phyloP scores from a whole-genome alignment of 768 basidiomycete species.

The Mycena latifolia region DNA sequence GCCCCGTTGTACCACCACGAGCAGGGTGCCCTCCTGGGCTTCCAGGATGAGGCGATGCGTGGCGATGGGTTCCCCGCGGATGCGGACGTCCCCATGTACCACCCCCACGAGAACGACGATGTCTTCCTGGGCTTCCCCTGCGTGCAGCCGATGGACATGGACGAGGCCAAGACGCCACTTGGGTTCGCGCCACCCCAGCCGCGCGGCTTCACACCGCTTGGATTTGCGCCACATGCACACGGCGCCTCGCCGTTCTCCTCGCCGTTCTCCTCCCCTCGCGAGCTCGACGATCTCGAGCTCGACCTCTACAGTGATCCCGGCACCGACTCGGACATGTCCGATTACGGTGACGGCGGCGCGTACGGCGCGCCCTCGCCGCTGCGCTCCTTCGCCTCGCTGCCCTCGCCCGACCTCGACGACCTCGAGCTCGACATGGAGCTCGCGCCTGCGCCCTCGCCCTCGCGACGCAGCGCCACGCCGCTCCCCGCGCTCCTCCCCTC shows the following conservation, averaged over 20 bases:
- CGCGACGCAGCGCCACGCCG: slow-evolving; percentile 17
- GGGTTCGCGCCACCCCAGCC: neutral
- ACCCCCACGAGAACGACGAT: neutral
- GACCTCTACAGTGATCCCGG: slow-evolving; percentile 5
- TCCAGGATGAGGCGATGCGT: too few species aligned
- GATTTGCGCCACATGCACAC: neutral
- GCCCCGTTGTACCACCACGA: too few species aligned
- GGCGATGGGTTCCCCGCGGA: too few species aligned
- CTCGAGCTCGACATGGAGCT: slow-evolving; percentile 34
- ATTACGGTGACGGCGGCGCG: neutral
- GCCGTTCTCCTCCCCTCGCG: slow-evolving; percentile 4
- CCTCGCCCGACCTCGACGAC: slow-evolving; percentile 35
- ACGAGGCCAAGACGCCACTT: neutral
- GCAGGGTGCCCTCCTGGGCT: too few species aligned
- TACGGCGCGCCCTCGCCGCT: slow-evolving; percentile 14
- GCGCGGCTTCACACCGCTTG: too few species aligned
- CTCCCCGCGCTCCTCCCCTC: slow-evolving; percentile 17
- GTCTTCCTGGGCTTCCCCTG: neutral
- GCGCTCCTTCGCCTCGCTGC: slow-evolving; percentile 23
- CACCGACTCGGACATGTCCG: neutral
- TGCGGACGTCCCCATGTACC: too few species aligned
- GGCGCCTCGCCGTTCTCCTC: slow-evolving; percentile 14
- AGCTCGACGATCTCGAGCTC: slow-evolving; percentile 15
- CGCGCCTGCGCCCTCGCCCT: slow-evolving; percentile 18
- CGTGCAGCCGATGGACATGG: neutral